Conservation (phyloP, 2,329 filamentous ascomycete species). For the Xylaria hypoxylon region DNA sequence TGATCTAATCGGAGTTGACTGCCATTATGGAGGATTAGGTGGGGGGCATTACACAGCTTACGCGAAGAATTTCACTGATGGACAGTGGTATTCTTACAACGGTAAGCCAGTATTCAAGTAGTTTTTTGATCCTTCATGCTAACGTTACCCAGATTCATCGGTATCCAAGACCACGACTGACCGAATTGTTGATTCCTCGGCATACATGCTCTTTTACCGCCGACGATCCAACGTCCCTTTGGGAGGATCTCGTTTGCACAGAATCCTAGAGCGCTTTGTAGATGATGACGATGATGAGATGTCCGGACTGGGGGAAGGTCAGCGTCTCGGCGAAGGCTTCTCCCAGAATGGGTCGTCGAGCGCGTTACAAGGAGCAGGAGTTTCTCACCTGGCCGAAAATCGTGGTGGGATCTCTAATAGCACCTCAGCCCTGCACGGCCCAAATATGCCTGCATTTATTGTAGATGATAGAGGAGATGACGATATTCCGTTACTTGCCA, state of each 20-base stretch:
- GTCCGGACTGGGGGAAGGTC: conserved; percentile 78
- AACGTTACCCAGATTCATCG: conserved; percentile 73
- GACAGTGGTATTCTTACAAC: conserved; percentile 96
- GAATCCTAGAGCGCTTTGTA: conserved; percentile 74
- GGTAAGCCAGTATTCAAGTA: conserved; percentile 67
- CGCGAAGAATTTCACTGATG: conserved; percentile 90
- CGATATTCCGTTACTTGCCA: conserved; percentile 41
- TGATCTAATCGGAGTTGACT: conserved; percentile 94
- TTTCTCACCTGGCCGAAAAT: conserved; percentile 74
- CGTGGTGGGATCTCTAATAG: conserved; percentile 63
- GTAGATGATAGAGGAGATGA: conserved; percentile 40
- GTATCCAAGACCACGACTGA: conserved; percentile 72
- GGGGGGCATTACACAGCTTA: conserved; percentile 97
- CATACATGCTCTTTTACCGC: conserved; percentile 96
- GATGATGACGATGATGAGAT: conserved; percentile 61
- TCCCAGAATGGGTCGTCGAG: conserved; percentile 92
- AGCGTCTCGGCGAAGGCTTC: conserved; percentile 84
- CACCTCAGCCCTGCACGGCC: background rate
- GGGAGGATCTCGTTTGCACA: conserved; percentile 79
- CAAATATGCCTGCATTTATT: conserved; percentile 16
- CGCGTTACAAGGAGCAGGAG: conserved; percentile 82
- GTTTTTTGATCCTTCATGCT: conserved; percentile 49
- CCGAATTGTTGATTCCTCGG: conserved; percentile 77
- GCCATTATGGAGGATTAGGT: conserved; percentile 92
- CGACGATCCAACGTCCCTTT: conserved; percentile 81